Evolutionary conservation across 306 rosid genomes (phyloP), one percentile per base, ranked within the genome.

Genomic region (Fragaria nilgerrensis): DNA sequence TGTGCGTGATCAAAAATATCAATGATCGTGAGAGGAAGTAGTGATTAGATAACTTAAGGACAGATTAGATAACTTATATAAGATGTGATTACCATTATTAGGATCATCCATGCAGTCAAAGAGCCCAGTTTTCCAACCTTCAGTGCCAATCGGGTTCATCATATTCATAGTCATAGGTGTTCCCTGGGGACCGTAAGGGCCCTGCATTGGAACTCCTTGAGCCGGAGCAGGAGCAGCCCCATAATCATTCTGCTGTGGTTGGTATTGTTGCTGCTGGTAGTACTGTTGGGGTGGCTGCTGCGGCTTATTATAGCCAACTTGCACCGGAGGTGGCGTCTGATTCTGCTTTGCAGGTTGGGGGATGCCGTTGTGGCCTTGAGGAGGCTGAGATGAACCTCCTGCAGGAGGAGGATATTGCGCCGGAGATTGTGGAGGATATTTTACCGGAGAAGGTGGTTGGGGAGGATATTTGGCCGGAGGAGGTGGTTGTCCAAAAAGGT

Each of bases 101-200:
- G 80, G 84, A 76, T 81, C 81, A 11, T 81, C 69, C 81, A 81
- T 81, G 84, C 80, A 81, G 34, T 62, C 77, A 70, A 81, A 81
- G n/a, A 76, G 47, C 16, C 45, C 74, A 6, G 74, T 34, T 27
- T 10, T 76, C 84, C 84, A 81, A 16, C 5, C 11, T 73, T 64
- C 77, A 39, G 48, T 59, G 64, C 62, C 43, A 68, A 45, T 48
- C n/a, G 25, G 62, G 25, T n/a, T 23, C 39, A 56, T n/a, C 8
- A 14, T 22, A 55, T 16, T 44, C 23, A 45, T 55, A 19, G 5
- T 29, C 68, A 62, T 36, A 17, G 45, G 15, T 23, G 44, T 64
- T 36, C 45, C 70, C 39, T 44, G 53, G 41, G 47, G 68, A 16
- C 20, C 12, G 48, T 41, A 48, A 58, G n/a, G 59, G 19, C 1